These are phyloP conservation scores for Fusarium anguioides DNA, from an alignment of 2,329 filamentous ascomycete species.

Conservation along the genomic window DNA sequence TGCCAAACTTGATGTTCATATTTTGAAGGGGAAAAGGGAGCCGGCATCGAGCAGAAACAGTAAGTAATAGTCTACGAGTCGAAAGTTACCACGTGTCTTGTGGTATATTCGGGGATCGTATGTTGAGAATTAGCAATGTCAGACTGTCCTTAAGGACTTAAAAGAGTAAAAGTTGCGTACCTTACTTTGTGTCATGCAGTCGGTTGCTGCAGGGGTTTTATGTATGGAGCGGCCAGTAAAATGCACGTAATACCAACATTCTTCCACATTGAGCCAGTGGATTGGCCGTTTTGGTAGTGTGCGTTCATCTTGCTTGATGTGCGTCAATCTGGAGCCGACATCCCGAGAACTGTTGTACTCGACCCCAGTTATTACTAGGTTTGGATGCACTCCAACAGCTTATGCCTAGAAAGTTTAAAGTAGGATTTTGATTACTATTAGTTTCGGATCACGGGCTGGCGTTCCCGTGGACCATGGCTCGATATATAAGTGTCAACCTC, in stretches of 20 bases:
- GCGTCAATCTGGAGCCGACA: neutral
- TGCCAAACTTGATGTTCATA: neutral
- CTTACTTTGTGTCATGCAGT: neutral
- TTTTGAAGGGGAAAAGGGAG: too few species aligned
- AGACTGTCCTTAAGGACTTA: too few species aligned
- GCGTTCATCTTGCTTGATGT: neutral
- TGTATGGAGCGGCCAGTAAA: neutral
- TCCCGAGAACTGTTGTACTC: neutral
- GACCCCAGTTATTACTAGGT: neutral
- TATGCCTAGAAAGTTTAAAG: neutral
- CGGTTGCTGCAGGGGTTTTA: neutral
- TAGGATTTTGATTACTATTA: neutral
- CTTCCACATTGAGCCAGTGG: neutral
- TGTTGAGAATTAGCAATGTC: fast-evolving
- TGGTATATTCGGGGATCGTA: too few species aligned
- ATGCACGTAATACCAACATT: neutral
- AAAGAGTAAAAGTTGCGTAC: neutral
- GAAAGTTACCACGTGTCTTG: neutral
- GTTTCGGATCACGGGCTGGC: conserved; percentile 14
- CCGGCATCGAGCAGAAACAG: too few species aligned
- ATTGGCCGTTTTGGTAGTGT: neutral
- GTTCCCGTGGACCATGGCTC: conserved; percentile 13
- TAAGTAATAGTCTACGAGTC: too few species aligned
- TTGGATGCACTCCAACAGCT: neutral
- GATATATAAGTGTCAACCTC: conserved; percentile 9